A percentile compares a stretch with the other conserved stretches of the same genome.
Conservation (phyloP, 139 green algal species). For the Haematococcus sp. region DNA sequence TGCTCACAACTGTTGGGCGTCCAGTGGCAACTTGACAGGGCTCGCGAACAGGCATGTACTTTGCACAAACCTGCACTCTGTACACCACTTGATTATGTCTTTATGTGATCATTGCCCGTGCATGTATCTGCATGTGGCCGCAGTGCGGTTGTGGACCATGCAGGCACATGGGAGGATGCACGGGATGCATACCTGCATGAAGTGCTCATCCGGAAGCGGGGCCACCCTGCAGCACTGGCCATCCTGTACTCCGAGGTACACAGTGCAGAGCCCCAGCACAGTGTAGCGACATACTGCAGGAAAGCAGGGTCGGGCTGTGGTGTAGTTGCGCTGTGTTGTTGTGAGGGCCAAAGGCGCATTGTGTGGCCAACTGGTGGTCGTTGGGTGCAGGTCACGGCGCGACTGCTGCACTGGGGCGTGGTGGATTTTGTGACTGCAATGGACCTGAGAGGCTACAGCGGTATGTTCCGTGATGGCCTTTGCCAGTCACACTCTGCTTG, state of each 20-base stretch:
- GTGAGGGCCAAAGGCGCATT: too few relatives aligned
- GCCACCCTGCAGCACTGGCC: constrained; percentile 23
- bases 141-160: constrained; percentile 23
- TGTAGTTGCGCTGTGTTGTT: too few relatives aligned
- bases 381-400: constrained; percentile 9
- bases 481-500: not conserved
- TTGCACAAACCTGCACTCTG: too few relatives aligned
- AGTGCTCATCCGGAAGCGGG: constrained; percentile 23
- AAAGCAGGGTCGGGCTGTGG: too few relatives aligned
- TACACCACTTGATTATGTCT: too few relatives aligned
- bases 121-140: not conserved
- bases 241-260: constrained; percentile 30
- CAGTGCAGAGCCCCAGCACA: too few relatives aligned
- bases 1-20: too few relatives aligned
- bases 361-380: not conserved
- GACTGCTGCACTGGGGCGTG: constrained; percentile 22
- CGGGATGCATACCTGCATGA: constrained; percentile 34
- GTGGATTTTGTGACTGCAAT: constrained; percentile 28
- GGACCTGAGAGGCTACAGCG: constrained; percentile 18
- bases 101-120: too few relatives aligned
- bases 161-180: constrained; percentile 30
- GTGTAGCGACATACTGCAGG: too few relatives aligned
- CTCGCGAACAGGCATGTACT: too few relatives aligned
- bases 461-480: too few relatives aligned
- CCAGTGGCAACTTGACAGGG: too few relatives aligned